These are phyloP conservation scores for Lecanicillium sp. DNA, from an alignment of 2,329 filamentous ascomycete species.

Conservation along the genomic window DNA sequence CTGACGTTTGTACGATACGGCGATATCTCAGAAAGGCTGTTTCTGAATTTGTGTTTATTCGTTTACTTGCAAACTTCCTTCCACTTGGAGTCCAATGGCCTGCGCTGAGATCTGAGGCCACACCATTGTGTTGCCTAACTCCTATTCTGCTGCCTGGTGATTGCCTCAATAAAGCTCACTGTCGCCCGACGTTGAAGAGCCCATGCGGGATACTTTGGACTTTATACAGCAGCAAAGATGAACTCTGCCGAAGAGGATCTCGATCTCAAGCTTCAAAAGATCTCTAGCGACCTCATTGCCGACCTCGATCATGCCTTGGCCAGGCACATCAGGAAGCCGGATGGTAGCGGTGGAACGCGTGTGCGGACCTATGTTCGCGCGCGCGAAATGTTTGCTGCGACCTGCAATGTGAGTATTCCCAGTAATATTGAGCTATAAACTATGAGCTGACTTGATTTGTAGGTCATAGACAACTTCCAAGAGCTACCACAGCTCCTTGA, in stretches of 20 bases:
- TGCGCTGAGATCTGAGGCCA: too few species aligned
- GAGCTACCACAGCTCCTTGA: slow-evolving; percentile 92
- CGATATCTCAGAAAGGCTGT: too few species aligned
- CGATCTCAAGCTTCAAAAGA: slow-evolving; percentile 54
- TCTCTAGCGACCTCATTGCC: slow-evolving; percentile 48
- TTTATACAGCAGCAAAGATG: slow-evolving; percentile 29
- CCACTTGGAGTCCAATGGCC: too few species aligned
- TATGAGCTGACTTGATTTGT: slow-evolving; percentile 14
- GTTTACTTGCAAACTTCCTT: too few species aligned
- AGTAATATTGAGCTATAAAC: slow-evolving; percentile 11
- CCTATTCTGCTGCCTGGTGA: too few species aligned
- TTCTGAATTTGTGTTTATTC: too few species aligned
- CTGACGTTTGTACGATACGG: too few species aligned
- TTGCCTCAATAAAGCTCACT: too few species aligned
- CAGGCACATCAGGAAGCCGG: slow-evolving; percentile 43
- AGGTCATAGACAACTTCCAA: slow-evolving; percentile 79
- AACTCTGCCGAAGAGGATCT: slow-evolving; percentile 52
- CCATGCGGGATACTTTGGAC: too few species aligned
- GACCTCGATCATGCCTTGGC: slow-evolving; percentile 47
- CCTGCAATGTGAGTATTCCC: slow-evolving; percentile 31
- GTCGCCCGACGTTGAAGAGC: too few species aligned
- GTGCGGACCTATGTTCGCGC: slow-evolving; percentile 42
- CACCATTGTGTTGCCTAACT: too few species aligned
- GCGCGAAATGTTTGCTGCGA: slow-evolving; percentile 39
- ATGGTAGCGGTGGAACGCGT: slow-evolving; percentile 31